Base-by-base conservation (phyloP, 2,329 filamentous ascomycete species). In the Epichloe festucae region DNA sequence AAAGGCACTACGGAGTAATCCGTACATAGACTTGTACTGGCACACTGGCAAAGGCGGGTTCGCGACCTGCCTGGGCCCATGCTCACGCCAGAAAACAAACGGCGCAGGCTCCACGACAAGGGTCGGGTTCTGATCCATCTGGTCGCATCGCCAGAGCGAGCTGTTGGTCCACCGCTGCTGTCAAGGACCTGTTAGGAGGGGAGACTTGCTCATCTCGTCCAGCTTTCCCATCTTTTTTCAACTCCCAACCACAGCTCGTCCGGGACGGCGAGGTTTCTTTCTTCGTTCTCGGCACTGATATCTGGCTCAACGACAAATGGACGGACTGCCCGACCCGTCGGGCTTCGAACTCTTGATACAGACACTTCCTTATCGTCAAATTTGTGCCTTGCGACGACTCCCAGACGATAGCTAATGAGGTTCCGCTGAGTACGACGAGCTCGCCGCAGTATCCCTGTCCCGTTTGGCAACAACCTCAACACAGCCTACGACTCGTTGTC, bases 361-460 rank as follows among this genome's bases (percentile, higher is more conserved):
- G 31, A 35, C 39, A 21, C 17, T 45, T 19, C 34, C 41, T 39
- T 41, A 43, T 19, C 46, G 34, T 39, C 23, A 15, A 19, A 10
- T 49, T 34, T 38, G 41, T 35, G 39, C 41, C 49, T 31, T 35
- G 49, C 49, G 42, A 44, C 35, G 49, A 46, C n/a, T 34, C 46
- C 46, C 31, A 19, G 7, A 39, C 46, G 21, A 45, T n/a, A 6
- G 36, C 45, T 48, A 42, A 53, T 42, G 48, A 51, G 40, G 39
- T 41, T 44, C 35, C 48, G 45, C 40, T 35, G 21, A 48, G 40
- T 19, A 43, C 50, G 4, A 42, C 12, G 39, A 53, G 52, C 45
- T 51, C 38, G 43, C 38, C 38, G 38, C 51, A 44, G 41, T 43
- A 53, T 51, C 48, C 45, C 35, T 36, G 48, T 49, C 23, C 15